These are phyloP conservation scores for Parsonsia alboflavescens DNA, from an alignment of 257 asterid genomes.

Conservation along the genomic window DNA sequence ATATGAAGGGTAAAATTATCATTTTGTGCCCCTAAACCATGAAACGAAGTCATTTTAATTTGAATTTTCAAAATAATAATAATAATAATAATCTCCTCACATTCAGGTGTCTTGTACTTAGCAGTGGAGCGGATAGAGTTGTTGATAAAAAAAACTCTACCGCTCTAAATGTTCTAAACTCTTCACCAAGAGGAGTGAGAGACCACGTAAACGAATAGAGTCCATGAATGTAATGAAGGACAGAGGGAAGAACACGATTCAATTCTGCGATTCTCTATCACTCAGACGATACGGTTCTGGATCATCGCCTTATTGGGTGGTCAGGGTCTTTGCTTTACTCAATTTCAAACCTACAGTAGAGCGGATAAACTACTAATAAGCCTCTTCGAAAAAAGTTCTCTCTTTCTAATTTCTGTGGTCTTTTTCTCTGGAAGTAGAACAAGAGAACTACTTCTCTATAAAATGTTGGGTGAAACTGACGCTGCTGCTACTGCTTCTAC, in stretches of 20 bases:
- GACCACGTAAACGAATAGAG: constrained; percentile 75
- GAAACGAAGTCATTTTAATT: too few species aligned
- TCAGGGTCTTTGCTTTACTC: background rate
- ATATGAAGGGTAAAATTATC: too few species aligned
- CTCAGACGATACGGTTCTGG: constrained; percentile 25
- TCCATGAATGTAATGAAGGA: constrained; percentile 65
- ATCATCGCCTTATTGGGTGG: background rate
- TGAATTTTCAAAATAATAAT: too few species aligned
- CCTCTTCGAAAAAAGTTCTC: too few species aligned
- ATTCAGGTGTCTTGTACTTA: too few species aligned
- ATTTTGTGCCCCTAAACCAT: too few species aligned
- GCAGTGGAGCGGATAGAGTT: too few species aligned
- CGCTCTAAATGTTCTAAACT: too few species aligned
- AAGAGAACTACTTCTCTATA: background rate
- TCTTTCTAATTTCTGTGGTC: background rate
- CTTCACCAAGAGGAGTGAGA: too few species aligned
- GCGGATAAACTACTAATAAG: background rate
- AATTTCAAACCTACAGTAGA: background rate
- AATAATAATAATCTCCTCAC: too few species aligned
- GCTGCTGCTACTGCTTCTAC: constrained; percentile 15
- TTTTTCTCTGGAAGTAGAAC: background rate
- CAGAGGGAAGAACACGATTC: constrained; percentile 49
- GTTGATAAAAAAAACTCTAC: too few species aligned
- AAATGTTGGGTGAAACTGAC: constrained; percentile 32
- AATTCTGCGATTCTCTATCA: background rate